phyloP scores from a whole-genome alignment of 163 green algal genomes.

The Scenedesmus sp. region DNA sequence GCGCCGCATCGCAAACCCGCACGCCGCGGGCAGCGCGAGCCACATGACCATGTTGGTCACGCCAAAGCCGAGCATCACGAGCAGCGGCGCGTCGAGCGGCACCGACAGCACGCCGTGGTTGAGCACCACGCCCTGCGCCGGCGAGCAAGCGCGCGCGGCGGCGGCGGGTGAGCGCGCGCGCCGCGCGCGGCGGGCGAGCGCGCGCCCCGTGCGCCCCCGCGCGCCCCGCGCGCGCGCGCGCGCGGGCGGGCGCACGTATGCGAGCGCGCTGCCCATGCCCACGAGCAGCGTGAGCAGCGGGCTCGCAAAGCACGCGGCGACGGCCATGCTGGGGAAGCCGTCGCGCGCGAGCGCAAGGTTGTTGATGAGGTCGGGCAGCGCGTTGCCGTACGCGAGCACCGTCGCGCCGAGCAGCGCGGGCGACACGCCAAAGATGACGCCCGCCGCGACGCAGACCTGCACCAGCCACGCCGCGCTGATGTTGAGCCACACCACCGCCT shows the following conservation, averaged over 20 bases:
- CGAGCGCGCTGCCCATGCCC: slow-evolving; percentile 45
- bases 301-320: slow-evolving; percentile 83
- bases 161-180: too few relatives aligned
- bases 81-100: slow-evolving; percentile 15
- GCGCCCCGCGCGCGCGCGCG: background rate
- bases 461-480: slow-evolving; percentile 47
- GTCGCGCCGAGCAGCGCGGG: slow-evolving; percentile 65
- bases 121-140: background rate
- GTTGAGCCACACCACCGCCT: slow-evolving; percentile 65
- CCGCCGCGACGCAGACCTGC: slow-evolving; percentile 47
- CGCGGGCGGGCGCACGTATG: background rate
- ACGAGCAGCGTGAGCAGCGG: slow-evolving; percentile 84
- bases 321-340: slow-evolving; percentile 71
- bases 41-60: slow-evolving; percentile 52
- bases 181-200: too few relatives aligned
- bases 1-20: slow-evolving; percentile 30
- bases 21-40: slow-evolving; percentile 46
- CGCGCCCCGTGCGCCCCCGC: too few relatives aligned
- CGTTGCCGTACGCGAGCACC: slow-evolving; percentile 83
- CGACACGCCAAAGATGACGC: slow-evolving; percentile 62
- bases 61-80: slow-evolving; percentile 40
- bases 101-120: slow-evolving; percentile 2
- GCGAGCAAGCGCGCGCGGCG: too few relatives aligned
- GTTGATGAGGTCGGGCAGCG: slow-evolving; percentile 75
- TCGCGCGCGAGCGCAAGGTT: slow-evolving; percentile 71